A percentile compares a stretch with the other conserved stretches of the same genome.
phyloP scores from a whole-genome alignment of 495 filamentous ascomycete species.

The Penicillium tannophilum region DNA sequence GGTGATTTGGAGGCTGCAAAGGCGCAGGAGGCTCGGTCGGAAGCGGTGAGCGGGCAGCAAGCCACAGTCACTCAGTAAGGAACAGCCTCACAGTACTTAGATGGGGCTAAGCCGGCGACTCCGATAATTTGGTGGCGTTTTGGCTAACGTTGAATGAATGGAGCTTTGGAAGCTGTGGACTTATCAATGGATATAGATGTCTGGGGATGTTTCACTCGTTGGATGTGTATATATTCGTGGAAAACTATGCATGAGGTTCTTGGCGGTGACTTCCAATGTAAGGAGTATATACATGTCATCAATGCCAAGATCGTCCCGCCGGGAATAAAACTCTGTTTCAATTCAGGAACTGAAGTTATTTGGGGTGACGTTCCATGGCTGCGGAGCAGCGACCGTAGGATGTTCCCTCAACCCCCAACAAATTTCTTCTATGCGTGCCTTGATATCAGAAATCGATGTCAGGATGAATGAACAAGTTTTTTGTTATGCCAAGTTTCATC shows the following conservation, averaged over 20 bases:
- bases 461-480: neutral
- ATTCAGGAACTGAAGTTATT: constrained; percentile 2
- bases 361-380: neutral
- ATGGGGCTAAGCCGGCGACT: neutral
- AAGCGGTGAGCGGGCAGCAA: neutral
- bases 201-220: neutral
- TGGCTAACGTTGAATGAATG: neutral
- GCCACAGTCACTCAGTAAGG: neutral
- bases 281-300: neutral
- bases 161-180: neutral
- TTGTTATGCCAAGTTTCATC: neutral
- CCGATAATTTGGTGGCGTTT: neutral
- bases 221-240: too few species aligned
- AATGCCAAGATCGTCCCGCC: neutral
- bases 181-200: too few species aligned
- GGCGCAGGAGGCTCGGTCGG: constrained; percentile 1
- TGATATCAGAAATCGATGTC: neutral
- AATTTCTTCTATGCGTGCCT: neutral
- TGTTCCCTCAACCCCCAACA: neutral
- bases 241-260: neutral
- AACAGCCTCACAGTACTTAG: neutral
- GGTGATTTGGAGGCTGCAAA: constrained; percentile 21
- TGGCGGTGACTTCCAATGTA: neutral
- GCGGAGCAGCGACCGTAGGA: neutral
- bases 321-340: neutral